Conservation (phyloP, 2,329 filamentous ascomycete genomes). For the Sphaerulina populicola region DNA sequence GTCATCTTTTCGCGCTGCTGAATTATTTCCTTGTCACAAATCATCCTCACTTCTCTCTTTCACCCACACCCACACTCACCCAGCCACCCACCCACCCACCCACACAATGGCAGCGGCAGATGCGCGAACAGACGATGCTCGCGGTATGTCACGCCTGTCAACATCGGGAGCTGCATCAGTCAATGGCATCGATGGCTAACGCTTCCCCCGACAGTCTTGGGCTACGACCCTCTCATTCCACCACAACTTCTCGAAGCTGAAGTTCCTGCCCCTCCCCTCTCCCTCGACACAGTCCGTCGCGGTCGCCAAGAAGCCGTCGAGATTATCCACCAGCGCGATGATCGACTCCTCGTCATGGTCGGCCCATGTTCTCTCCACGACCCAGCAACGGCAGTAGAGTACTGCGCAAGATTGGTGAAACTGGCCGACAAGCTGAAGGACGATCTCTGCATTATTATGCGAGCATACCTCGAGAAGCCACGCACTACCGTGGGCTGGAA, state of each 20-base stretch:
- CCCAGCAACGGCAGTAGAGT: constrained; percentile 77
- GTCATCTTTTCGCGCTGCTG: too few species aligned
- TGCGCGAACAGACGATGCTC: constrained; percentile 43
- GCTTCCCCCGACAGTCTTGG: constrained; percentile 56
- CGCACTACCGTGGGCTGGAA: constrained; percentile 98
- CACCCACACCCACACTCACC: background rate
- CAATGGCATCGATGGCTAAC: constrained; percentile 6
- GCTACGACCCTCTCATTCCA: constrained; percentile 87
- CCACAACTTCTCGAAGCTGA: constrained; percentile 80
- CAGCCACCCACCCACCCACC: background rate
- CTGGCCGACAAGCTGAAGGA: constrained; percentile 70
- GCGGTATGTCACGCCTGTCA: constrained; percentile 36
- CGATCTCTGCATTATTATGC: constrained; percentile 91
- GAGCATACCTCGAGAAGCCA: constrained; percentile 97
- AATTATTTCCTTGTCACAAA: too few species aligned
- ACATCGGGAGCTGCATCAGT: background rate
- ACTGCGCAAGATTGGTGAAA: constrained; percentile 68
- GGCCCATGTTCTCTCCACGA: constrained; percentile 98
- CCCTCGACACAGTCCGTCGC: constrained; percentile 61
- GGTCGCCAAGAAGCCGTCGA: constrained; percentile 61
- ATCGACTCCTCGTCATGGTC: constrained; percentile 87
- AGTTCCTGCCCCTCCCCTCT: constrained; percentile 57
- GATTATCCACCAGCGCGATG: constrained; percentile 69
- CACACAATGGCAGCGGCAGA: constrained; percentile 16
- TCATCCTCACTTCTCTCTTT: background rate